phyloP scores from a whole-genome alignment of 2,329 filamentous ascomycete genomes.

The Cyphellophora attinorum region DNA sequence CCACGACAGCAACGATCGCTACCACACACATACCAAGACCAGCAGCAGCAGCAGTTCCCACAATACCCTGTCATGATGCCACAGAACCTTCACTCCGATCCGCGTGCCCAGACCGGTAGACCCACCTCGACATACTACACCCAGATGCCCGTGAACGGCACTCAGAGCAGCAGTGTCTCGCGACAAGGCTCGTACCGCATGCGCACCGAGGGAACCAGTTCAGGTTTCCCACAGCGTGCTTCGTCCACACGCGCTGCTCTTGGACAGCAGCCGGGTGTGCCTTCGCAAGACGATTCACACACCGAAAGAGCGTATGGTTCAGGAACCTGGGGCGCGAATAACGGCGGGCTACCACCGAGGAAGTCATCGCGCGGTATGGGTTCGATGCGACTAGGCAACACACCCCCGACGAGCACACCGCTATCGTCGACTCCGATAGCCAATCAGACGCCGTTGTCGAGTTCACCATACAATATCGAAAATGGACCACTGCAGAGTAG shows the following conservation, averaged over 20 bases:
- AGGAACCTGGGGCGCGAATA: constrained; percentile 33
- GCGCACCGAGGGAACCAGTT: constrained; percentile 34
- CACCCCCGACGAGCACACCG: constrained; percentile 12
- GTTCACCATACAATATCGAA: constrained; percentile 45
- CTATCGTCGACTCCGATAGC: constrained; percentile 17
- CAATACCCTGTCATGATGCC: constrained; percentile 35
- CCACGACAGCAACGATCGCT: constrained; percentile 28
- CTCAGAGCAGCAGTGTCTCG: constrained; percentile 23
- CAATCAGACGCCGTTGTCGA: constrained; percentile 25
- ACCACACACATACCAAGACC: constrained; percentile 33
- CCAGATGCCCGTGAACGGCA: constrained; percentile 29
- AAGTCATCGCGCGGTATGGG: constrained; percentile 65
- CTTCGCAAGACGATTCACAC: constrained; percentile 59
- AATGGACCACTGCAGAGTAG: constrained; percentile 55
- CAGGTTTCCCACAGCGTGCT: constrained; percentile 46
- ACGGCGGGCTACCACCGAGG: constrained; percentile 61
- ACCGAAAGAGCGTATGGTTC: constrained; percentile 57
- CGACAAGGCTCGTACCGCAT: constrained; percentile 42
- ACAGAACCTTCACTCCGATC: constrained; percentile 27
- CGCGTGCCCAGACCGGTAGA: constrained; percentile 27
- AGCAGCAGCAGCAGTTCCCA: constrained; percentile 31
- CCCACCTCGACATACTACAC: constrained; percentile 40
- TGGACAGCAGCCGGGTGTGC: constrained; percentile 51
- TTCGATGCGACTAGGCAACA: constrained; percentile 29
- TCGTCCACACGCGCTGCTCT: constrained; percentile 47